A percentile compares a stretch with the other conserved stretches of the same genome.
phyloP scores from a whole-genome alignment of 768 basidiomycete species.

The Cyathus striatus region DNA sequence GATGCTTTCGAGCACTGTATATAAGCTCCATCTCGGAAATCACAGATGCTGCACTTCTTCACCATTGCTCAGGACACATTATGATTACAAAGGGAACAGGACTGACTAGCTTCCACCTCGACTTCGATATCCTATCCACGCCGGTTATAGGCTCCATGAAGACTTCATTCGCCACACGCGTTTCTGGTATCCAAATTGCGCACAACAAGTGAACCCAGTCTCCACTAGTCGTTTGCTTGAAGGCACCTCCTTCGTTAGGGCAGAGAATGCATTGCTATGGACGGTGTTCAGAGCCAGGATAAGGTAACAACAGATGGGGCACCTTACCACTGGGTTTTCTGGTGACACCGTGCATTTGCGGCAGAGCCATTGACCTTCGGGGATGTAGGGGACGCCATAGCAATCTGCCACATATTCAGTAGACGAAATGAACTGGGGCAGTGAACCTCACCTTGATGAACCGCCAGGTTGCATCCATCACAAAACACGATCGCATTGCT shows the following conservation, averaged over 20 bases:
- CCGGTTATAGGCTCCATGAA: slow-evolving; percentile 99
- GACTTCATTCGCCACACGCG: slow-evolving; percentile 85
- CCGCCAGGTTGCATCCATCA: slow-evolving; percentile 97
- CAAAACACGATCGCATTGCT: slow-evolving; percentile 99
- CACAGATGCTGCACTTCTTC: slow-evolving; percentile 48
- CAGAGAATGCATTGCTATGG: slow-evolving; percentile 87
- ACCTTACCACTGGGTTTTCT: slow-evolving; percentile 86
- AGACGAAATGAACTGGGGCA: background rate
- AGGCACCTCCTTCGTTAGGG: slow-evolving; percentile 95
- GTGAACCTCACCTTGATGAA: slow-evolving; percentile 85
- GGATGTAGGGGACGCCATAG: slow-evolving; percentile 98
- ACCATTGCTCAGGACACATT: slow-evolving; percentile 1
- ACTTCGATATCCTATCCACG: slow-evolving; percentile 81
- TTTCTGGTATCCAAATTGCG: slow-evolving; percentile 97
- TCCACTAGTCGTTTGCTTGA: slow-evolving; percentile 91
- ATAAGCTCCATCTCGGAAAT: slow-evolving; percentile 68
- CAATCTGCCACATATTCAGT: slow-evolving; percentile 57
- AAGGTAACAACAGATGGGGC: background rate
- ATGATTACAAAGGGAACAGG: background rate
- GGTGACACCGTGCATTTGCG: slow-evolving; percentile 98
- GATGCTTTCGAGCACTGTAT: slow-evolving; percentile 91
- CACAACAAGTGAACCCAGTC: slow-evolving; percentile 97
- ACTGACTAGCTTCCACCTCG: slow-evolving; percentile 89
- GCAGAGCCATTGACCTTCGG: slow-evolving; percentile 99
- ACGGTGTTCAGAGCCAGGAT: background rate